Conservation (phyloP, 148 eudicot genomes). For the Cornus florida region DNA sequence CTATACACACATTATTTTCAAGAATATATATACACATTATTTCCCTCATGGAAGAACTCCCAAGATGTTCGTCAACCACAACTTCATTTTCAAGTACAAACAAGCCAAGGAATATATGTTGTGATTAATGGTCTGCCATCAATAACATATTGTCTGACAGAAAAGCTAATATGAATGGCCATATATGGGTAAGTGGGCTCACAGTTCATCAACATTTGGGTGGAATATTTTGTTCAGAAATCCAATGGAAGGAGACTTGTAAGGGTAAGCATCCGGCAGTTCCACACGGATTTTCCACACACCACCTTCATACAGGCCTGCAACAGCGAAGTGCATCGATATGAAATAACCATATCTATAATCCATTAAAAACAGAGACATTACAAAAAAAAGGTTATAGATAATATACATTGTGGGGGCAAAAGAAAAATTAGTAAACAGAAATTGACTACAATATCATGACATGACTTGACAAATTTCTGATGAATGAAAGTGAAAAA, state of each 20-base stretch:
- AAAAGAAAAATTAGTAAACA: background rate
- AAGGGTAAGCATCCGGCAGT: conserved; percentile 88
- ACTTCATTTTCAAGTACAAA: background rate
- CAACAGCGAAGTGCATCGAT: conserved; percentile 7
- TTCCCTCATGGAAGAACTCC: background rate
- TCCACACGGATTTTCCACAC: conserved; percentile 85
- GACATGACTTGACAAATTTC: background rate
- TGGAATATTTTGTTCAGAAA: conserved; percentile 79
- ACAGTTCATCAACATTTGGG: conserved; percentile 92
- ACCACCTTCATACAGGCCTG: conserved; percentile 87
- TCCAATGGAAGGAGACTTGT: conserved; percentile 87
- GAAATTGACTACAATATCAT: background rate
- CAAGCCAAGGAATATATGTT: background rate
- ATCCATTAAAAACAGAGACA: background rate
- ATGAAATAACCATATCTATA: background rate
- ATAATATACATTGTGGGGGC: background rate
- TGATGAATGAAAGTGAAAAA: background rate
- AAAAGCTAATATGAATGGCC: background rate
- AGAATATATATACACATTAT: no score
- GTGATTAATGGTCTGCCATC: background rate
- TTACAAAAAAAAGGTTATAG: background rate
- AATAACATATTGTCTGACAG: background rate
- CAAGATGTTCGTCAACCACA: background rate
- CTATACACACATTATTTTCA: no score
- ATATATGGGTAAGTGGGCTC: conserved; percentile 25